Conservation (phyloP, 495 filamentous ascomycete species). For the Staphylotrichum longicolle region DNA sequence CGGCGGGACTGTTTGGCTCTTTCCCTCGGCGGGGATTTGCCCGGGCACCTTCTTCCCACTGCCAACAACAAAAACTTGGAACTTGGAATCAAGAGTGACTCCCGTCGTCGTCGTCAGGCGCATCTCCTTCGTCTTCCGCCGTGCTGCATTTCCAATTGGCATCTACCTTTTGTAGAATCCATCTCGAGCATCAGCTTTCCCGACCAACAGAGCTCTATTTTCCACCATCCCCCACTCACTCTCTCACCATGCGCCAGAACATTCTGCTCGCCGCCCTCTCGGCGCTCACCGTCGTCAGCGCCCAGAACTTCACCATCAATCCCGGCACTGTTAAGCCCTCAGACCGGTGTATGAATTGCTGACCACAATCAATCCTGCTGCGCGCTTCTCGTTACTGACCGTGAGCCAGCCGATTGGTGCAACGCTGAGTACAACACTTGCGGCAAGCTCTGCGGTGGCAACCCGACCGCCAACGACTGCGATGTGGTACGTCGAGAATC, state of each 20-base stretch:
- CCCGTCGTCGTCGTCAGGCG: no score
- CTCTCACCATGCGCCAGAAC: constrained; percentile 34
- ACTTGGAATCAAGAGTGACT: no score
- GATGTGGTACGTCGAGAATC: constrained; percentile 26
- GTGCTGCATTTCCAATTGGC: no score
- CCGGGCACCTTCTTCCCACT: not conserved
- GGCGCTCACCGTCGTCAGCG: constrained; percentile 29
- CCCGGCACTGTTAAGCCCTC: constrained; percentile 19
- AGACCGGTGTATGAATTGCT: constrained; percentile 23
- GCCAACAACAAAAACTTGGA: not conserved
- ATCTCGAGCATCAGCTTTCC: constrained; percentile 11
- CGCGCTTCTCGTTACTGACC: constrained; percentile 1
- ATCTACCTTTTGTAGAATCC: constrained; percentile 8
- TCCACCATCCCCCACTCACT: not conserved
- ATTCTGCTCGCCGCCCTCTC: constrained; percentile 35
- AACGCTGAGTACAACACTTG: constrained; percentile 38
- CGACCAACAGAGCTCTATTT: constrained; percentile 1
- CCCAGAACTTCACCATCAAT: constrained; percentile 39
- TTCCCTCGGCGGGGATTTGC: not conserved
- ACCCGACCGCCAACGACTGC: constrained; percentile 30
- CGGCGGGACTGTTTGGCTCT: not conserved
- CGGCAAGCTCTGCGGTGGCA: constrained; percentile 31
- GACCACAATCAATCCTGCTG: not conserved
- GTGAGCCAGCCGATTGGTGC: constrained; percentile 35
- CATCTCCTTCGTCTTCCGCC: no score